Conservation (phyloP, 1,284 basidiomycete species). For the Melampsora abietis-canadensis region DNA sequence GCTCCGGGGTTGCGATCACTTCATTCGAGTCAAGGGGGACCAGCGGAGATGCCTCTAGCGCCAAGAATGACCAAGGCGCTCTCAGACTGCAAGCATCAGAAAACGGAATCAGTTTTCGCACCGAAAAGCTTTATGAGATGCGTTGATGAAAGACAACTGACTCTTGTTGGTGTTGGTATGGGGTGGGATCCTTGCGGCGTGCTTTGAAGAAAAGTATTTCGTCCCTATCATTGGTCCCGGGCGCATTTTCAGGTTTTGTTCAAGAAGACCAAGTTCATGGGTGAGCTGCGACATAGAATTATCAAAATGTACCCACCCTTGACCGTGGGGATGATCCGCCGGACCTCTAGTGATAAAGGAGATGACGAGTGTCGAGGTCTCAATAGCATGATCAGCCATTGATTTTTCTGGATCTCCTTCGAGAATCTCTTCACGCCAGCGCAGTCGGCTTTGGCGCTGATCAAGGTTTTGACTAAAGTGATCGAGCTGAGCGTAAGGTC, state of each 20-base stretch:
- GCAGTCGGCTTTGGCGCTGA: slow-evolving; percentile 4
- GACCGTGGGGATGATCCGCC: slow-evolving; percentile 26
- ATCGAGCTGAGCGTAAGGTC: slow-evolving; percentile 14
- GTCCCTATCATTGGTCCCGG: neutral
- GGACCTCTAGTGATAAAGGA: slow-evolving; percentile 36
- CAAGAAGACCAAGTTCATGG: neutral
- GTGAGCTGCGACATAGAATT: neutral
- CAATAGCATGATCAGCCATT: slow-evolving; percentile 20
- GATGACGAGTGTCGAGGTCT: slow-evolving; percentile 20
- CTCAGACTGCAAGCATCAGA: neutral
- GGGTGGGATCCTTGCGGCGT: neutral
- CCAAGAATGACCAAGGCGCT: slow-evolving; percentile 13
- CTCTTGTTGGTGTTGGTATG: slow-evolving; percentile 1
- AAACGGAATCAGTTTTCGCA: neutral
- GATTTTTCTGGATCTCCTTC: slow-evolving; percentile 36
- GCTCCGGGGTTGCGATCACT: slow-evolving; percentile 9
- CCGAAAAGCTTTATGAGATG: neutral
- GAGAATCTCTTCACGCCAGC: slow-evolving; percentile 37
- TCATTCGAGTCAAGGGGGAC: slow-evolving; percentile 10
- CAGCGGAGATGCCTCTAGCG: slow-evolving; percentile 13
- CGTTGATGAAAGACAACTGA: neutral
- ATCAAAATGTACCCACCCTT: slow-evolving; percentile 19
- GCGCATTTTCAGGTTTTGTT: neutral
- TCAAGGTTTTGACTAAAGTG: slow-evolving; percentile 18
- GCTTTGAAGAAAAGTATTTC: slow-evolving; percentile 12